A percentile compares a stretch with the other conserved stretches of the same genome.
Evolutionary conservation across 1,284 basidiomycete species (phyloP).

Genomic region (Rhodotorula sp.): DNA sequence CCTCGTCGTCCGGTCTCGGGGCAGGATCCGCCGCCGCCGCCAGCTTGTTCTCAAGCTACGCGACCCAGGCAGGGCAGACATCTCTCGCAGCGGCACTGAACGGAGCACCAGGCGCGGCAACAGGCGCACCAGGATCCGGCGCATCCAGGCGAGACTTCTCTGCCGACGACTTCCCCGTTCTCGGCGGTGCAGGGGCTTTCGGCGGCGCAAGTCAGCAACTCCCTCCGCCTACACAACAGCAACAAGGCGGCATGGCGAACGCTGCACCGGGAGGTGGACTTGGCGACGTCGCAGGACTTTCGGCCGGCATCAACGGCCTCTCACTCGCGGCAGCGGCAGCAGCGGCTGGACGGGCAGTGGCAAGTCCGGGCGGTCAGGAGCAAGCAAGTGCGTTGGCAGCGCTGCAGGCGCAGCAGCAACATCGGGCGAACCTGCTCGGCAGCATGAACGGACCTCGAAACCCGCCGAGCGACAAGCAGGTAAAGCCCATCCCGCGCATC

Average conservation of each 20-base stretch:
- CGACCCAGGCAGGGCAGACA: slow-evolving; percentile 35
- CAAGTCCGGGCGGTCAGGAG: slow-evolving; percentile 26
- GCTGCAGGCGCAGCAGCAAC: slow-evolving; percentile 37
- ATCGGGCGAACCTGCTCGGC: slow-evolving; percentile 39
- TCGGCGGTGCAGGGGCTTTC: slow-evolving; percentile 37
- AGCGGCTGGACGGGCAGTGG: slow-evolving; percentile 10
- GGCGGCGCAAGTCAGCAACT: slow-evolving; percentile 1
- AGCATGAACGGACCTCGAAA: slow-evolving; percentile 41
- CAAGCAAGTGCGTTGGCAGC: slow-evolving; percentile 41
- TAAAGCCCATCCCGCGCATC: background rate
- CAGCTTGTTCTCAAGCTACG: slow-evolving; percentile 42
- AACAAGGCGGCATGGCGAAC: background rate
- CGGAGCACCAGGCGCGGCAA: slow-evolving; percentile 13
- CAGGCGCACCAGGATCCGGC: background rate
- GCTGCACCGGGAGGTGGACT: background rate
- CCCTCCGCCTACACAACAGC: background rate
- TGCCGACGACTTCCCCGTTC: slow-evolving; percentile 45
- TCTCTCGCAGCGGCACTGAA: background rate
- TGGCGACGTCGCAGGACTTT: slow-evolving; percentile 5
- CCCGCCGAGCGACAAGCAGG: slow-evolving; percentile 8
- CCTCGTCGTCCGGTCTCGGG: slow-evolving; percentile 11
- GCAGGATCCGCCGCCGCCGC: slow-evolving; percentile 12
- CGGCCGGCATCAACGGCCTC: slow-evolving; percentile 27
- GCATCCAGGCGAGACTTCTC: slow-evolving; percentile 22
- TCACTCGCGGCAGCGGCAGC: slow-evolving; percentile 24